Evolutionary conservation across 768 basidiomycete species (phyloP).

Genomic region (Russula vinacea): DNA sequence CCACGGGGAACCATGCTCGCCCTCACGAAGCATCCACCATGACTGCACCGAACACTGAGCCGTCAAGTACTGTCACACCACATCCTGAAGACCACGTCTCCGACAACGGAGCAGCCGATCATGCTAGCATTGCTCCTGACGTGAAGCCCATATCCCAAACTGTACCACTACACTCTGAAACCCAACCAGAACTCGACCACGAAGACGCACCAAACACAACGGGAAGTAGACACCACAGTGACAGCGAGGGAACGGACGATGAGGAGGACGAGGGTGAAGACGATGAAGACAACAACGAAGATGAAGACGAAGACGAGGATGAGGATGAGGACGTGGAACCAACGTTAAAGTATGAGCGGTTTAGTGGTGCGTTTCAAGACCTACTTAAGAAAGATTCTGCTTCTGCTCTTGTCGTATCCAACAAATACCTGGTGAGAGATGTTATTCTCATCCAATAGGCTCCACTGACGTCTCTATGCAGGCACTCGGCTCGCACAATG

Average conservation of each 20-base stretch:
- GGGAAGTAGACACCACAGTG: conserved; percentile 32
- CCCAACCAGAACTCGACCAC: background rate
- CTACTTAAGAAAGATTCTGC: conserved; percentile 87
- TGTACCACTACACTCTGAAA: background rate
- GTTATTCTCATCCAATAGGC: background rate
- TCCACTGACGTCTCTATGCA: conserved; percentile 36
- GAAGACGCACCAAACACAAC: conserved; percentile 2
- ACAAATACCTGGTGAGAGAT: conserved; percentile 62
- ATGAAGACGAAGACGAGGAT: conserved; percentile 47
- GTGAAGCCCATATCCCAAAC: conserved; percentile 6
- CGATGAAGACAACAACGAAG: conserved; percentile 34
- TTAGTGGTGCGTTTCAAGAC: conserved; percentile 68
- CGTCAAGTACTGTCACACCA: background rate
- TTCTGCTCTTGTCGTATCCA: conserved; percentile 74
- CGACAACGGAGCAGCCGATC: background rate
- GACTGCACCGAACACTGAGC: background rate
- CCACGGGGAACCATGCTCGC: background rate
- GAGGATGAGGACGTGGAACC: conserved; percentile 68
- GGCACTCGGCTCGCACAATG: conserved; percentile 90
- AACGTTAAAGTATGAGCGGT: conserved; percentile 83
- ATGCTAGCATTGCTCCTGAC: background rate
- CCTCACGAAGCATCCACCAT: conserved; percentile 1
- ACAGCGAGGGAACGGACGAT: conserved; percentile 14
- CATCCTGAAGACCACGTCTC: background rate
- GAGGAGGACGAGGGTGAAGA: conserved; percentile 30